Evolutionary conservation across 345 rosid genomes (phyloP), one percentile per base, ranked within the genome.

Genomic region (Gossypium sturtianum): DNA sequence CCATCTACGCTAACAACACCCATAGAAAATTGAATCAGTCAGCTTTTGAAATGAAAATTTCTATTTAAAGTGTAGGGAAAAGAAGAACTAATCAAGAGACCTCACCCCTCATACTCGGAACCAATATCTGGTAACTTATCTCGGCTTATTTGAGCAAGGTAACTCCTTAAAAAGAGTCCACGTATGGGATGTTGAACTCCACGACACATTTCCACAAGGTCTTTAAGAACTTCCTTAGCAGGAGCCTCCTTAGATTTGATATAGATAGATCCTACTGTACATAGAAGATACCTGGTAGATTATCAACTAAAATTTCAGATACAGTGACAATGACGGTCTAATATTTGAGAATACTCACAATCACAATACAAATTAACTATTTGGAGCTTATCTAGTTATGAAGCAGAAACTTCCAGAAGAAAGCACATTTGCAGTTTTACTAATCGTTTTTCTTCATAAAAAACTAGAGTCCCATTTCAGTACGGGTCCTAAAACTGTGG

Each of bases 191-290:
- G 88, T 70, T 93, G 98, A 84, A 93, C 87, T 47, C 89, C 94
- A 25, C 91, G 96, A 76, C 98, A 91, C 97, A 93, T 93, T 75
- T 93, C 98, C 43, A 90, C 94, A 52, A 93, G 94, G 82, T 91
- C 97, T 73, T 89, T 90, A 23, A 93, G 94, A 61, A 93, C 82
- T 80, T 93, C 96, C 81, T 88, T 91, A 1, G 94, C 84, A 47
- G 92, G 94, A 77, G 89, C 94, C 75, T 93, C 94, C 84, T 90
- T 89, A 71, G 93, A 91, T 83, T 90, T 90, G 76, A 93, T 91
- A 59, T 88, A 93, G 62, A 91, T 91, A 73, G 97, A 90, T 70
- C 98, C 98, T 67, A 90, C 96, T 2, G 98, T 93, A 78, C 96
- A 93, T 22, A 93, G 84, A 45, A 93, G 87, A 82, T 93, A 91